phyloP scores from a whole-genome alignment of 1,139 yeast genomes.

The Ogataea hybrid region DNA sequence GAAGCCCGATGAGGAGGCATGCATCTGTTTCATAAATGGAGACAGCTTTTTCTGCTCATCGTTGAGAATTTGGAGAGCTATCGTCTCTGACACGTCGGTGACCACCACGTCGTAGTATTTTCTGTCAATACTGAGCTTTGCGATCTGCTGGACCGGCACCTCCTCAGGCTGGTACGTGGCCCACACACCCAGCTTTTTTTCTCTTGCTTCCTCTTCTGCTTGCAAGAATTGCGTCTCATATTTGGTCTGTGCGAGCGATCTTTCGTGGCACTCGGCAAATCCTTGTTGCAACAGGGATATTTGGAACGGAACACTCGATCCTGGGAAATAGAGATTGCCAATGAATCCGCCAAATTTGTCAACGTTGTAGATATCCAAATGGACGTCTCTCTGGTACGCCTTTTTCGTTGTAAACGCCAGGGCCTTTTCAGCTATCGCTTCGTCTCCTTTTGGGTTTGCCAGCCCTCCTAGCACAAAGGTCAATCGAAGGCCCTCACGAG shows the following conservation, averaged over 20 bases:
- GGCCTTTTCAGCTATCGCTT: constrained; percentile 49
- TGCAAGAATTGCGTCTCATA: constrained; percentile 50
- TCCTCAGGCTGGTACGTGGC: constrained; percentile 45
- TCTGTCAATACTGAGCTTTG: constrained; percentile 28
- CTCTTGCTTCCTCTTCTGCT: constrained; percentile 65
- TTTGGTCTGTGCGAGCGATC: constrained; percentile 60
- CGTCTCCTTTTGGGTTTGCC: constrained; percentile 45
- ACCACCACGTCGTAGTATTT: constrained; percentile 63
- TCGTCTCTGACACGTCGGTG: constrained; percentile 46
- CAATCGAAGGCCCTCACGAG: constrained; percentile 69
- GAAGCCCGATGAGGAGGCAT: constrained; percentile 35
- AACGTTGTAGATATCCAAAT: constrained; percentile 62
- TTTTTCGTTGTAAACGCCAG: constrained; percentile 52
- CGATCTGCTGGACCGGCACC: constrained; percentile 33
- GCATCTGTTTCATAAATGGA: constrained; percentile 46
- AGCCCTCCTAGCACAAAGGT: constrained; percentile 78
- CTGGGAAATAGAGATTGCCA: constrained; percentile 62
- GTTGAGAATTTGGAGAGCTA: constrained; percentile 52
- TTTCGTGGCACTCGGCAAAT: constrained; percentile 61
- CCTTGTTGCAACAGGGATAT: constrained; percentile 63
- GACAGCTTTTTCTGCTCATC: constrained; percentile 38
- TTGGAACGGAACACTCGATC: constrained; percentile 59
- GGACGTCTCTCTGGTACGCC: constrained; percentile 70
- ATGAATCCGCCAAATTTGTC: constrained; percentile 83
- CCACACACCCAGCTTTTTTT: constrained; percentile 65